A percentile compares a stretch with the other conserved stretches of the same genome.
Conservation (phyloP, 2,329 filamentous ascomycete species). For the Cladosporium sp. region DNA sequence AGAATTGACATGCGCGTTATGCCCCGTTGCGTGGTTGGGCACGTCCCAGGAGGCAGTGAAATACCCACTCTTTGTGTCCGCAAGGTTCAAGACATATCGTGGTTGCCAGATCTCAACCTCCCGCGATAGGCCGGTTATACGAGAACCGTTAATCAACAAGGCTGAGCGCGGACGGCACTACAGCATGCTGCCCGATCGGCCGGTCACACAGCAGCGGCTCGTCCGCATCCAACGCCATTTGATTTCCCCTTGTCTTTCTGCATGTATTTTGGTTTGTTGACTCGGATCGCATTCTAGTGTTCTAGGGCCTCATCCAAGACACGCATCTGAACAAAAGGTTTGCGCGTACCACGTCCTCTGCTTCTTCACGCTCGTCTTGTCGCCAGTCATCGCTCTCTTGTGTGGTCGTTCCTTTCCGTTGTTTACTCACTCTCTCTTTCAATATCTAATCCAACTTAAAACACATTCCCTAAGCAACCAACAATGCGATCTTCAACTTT, state of each 20-base stretch:
- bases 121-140: neutral
- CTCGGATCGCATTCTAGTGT: neutral
- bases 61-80: neutral
- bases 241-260: slow-evolving; percentile 8
- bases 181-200: neutral
- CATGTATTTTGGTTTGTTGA: neutral
- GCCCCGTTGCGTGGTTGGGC: neutral
- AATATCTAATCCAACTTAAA: slow-evolving; percentile 2
- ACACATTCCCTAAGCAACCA: slow-evolving; percentile 8
- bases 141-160: slow-evolving; percentile 4
- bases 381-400: slow-evolving; percentile 7
- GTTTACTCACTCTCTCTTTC: neutral
- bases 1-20: neutral
- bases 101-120: neutral
- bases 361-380: neutral
- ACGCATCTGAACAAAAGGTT: neutral
- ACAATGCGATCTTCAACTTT: slow-evolving; percentile 13
- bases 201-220: neutral
- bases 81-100: neutral
- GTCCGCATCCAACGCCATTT: slow-evolving; percentile 4
- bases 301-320: neutral
- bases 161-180: neutral
- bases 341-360: neutral
- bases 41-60: neutral
- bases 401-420: slow-evolving; percentile 9